Conservation (phyloP, 768 basidiomycete genomes). For the Xerocomellus intermedius region DNA sequence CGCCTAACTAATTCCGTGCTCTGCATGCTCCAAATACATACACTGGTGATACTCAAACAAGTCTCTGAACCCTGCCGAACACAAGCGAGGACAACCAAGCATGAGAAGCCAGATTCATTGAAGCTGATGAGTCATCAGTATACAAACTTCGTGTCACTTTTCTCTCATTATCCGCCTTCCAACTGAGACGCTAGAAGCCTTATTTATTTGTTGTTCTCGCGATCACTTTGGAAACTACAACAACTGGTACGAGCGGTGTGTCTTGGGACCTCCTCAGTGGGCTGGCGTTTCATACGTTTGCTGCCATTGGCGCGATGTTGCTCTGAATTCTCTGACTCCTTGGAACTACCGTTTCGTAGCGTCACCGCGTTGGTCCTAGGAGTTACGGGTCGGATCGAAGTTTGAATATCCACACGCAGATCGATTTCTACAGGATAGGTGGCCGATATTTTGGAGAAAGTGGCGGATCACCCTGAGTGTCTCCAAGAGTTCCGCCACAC, state of each 20-base stretch:
- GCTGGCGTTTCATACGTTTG: no score
- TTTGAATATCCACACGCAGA: no score
- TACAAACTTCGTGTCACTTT: not conserved
- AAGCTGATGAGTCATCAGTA: no score
- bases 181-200: not conserved
- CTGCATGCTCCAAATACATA: not conserved
- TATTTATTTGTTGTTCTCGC: constrained; percentile 3
- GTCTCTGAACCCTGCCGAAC: not conserved
- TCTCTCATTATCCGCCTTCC: constrained; percentile 6
- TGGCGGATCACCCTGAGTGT: not conserved
- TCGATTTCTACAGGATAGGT: no score
- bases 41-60: not conserved
- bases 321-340: constrained; percentile 33
- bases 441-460: not conserved
- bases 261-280: not conserved
- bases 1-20: not conserved
- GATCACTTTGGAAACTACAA: not conserved
- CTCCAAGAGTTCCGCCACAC: no score
- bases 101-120: no score
- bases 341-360: constrained; percentile 36
- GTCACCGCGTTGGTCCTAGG: constrained; percentile 34
- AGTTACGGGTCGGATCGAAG: constrained; percentile 41
- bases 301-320: constrained; percentile 32
- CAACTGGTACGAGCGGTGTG: not conserved
- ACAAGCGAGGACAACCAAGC: not conserved